Evolutionary conservation across 495 filamentous ascomycete species (phyloP).

Genomic region (Emericellopsis terricola): DNA sequence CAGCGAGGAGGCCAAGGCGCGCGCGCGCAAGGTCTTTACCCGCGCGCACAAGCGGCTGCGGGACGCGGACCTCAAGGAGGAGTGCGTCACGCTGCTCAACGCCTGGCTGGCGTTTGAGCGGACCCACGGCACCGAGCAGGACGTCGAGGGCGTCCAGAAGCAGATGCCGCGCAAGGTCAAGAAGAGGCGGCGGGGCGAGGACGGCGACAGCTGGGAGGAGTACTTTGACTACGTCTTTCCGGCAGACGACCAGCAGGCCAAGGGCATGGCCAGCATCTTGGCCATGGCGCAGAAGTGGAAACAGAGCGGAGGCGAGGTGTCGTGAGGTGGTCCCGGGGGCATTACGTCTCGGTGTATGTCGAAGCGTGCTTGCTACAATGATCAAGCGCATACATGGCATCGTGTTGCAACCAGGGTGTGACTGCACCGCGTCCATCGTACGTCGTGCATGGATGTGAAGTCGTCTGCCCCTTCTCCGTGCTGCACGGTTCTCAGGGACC

Average conservation of each 20-base stretch:
- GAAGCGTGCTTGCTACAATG: neutral
- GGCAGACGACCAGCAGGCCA: conserved; percentile 77
- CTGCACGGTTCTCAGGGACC: no score
- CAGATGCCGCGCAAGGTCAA: conserved; percentile 91
- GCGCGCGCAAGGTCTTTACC: conserved; percentile 70
- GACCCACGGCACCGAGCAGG: conserved; percentile 58
- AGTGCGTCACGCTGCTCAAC: conserved; percentile 75
- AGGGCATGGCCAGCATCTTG: conserved; percentile 66
- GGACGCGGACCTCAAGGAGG: conserved; percentile 83
- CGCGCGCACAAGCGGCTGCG: conserved; percentile 80
- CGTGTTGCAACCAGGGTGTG: neutral
- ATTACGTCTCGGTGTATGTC: neutral
- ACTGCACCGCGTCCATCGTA: no score
- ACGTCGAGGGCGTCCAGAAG: conserved; percentile 69
- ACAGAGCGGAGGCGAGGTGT: conserved; percentile 5
- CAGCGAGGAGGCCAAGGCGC: conserved; percentile 63
- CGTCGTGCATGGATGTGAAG: no score
- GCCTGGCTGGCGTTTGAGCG: conserved; percentile 85
- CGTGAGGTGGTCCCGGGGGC: conserved; percentile 1
- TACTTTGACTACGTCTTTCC: conserved; percentile 97
- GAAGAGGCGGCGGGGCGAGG: conserved; percentile 84
- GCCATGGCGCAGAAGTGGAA: conserved; percentile 85
- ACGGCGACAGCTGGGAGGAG: conserved; percentile 74
- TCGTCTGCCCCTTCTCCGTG: no score
- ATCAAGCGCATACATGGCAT: no score